Evolutionary conservation across 179 eudicot genomes (phyloP), one percentile per base, ranked within the genome.

Genomic region (Amaranthus tricolor): DNA sequence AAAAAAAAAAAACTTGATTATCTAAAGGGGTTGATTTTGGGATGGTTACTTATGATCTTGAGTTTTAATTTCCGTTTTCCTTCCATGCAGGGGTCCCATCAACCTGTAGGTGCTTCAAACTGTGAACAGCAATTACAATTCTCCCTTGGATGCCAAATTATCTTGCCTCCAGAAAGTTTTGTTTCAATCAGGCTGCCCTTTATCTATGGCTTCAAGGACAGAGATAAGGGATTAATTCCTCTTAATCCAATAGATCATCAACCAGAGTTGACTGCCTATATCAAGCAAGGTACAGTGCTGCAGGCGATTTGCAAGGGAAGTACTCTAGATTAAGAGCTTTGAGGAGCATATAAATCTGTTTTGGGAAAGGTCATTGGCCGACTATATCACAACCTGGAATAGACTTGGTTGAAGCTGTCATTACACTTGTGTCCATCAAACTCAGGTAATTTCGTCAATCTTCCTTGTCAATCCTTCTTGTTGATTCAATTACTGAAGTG

Each of bases 161-260:
- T 93, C 71, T 86, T 94, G 86, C 98, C 97, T 19, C 93, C 98
- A 3, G 98, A 94, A 76, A 92, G 98, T 82, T 90, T 90, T 77
- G 87, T 94, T 76, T 90, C 97, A 53, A 80, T 94, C 71, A 90
- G 91, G 77, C 93, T 94, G 20, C 98, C 98, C 53, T 92, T 94
- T 85, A 83, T 94, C 57, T 94, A 94, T 79, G 95, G 93, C 67
- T 76, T 85, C 62, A 77, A 87, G 74, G 75, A 82, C 76, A 86
- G 89, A 82, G 90, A 89, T 83, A 90, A 88, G 80, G 85, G 82
- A 21, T 56, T 86, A 70, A 74, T 79, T 82, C 85, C 97, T 66
- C 89, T 94, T 21, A 82, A 78, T 74, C 95, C 96, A 53, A 85
- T 87, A 66, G 93, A 93, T 75, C 77, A 74, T 67, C 90, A 89